Base-by-base conservation (phyloP, 257 asterid genomes). In the Solanum stenotomum region DNA sequence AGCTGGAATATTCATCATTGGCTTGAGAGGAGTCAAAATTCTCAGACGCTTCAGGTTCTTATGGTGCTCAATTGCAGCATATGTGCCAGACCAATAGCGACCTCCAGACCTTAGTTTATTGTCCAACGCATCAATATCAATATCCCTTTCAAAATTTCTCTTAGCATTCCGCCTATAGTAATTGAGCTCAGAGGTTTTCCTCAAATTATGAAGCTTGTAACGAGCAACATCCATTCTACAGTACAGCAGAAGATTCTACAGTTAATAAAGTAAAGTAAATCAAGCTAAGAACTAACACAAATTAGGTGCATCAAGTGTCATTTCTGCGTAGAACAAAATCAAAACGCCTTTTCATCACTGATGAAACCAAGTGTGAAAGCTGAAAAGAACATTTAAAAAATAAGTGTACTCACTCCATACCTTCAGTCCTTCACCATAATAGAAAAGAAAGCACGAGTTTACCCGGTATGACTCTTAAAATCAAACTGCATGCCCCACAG, bases 161-260 rank as follows among this genome's bases (percentile, higher is more conserved):
- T 90, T 90, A 87, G 79, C 91, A 63, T 83, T 90, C 89, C 84
- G 65, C 77, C 67, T 89, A 82, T 90, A 91, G 85, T 89, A 83
- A 20, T 89, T 87, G 85, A 70, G 82, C 86, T 78, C 92, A 10
- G 94, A 90, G 38, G 12, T 63, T 89, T 94, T 95, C 86, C 90
- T 91, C 83, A 96, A 86, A 91, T 90, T 92, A 85, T 78, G 89
- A 90, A 90, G 95, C 92, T 95, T 97, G 94, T 96, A 97, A 13
- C 96, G 98, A 61, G 99, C 98, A 90, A 97, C 92, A 94, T 97
- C 98, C 98, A 95, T 94, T 90, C 99, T 97, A 96, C 93, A 97
- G 59, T 88, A 88, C 14, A 89, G 78, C 49, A 42, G 52, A 68
- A 87, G 37, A 46, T 72, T 49, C 29, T 63, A 86, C n/a, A 86